phyloP scores from a whole-genome alignment of 2,329 filamentous ascomycete species.

The Ascomycota sp. region DNA sequence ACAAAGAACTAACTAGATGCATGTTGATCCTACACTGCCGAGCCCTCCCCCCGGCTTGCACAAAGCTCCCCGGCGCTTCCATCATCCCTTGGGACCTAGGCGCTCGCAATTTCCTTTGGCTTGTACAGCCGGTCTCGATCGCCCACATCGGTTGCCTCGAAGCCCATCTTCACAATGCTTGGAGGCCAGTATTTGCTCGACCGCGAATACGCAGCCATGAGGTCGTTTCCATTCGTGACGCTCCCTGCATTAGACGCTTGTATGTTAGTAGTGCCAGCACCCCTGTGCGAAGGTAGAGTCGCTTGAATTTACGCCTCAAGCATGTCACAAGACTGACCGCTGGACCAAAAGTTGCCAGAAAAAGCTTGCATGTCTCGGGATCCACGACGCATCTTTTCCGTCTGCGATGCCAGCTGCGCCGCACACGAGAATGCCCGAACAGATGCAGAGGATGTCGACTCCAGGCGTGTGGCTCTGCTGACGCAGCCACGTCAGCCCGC shows the following conservation, averaged over 20 bases:
- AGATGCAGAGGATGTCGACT: slow-evolving; percentile 29
- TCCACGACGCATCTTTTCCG: slow-evolving; percentile 28
- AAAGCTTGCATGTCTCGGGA: too few relatives aligned
- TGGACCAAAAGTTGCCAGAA: slow-evolving; percentile 34
- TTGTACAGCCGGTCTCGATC: slow-evolving; percentile 25
- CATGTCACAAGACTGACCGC: slow-evolving; percentile 17
- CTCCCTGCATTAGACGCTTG: slow-evolving; percentile 20
- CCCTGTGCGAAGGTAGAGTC: too few relatives aligned
- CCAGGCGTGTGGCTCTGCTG: slow-evolving; percentile 15
- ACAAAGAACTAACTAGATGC: too few relatives aligned
- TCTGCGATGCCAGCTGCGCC: slow-evolving; percentile 25
- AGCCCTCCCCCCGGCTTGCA: too few relatives aligned
- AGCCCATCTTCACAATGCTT: slow-evolving; percentile 21
- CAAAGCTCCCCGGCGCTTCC: too few relatives aligned
- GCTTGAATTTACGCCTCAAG: not conserved
- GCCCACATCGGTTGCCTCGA: slow-evolving; percentile 25
- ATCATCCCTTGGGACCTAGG: too few relatives aligned
- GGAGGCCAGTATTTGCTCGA: slow-evolving; percentile 20
- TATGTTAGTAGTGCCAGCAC: not conserved
- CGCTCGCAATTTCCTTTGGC: too few relatives aligned
- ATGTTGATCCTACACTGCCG: too few relatives aligned
- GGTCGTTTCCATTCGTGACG: slow-evolving; percentile 34
- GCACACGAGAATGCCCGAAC: slow-evolving; percentile 28
- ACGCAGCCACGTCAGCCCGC: slow-evolving; percentile 20
- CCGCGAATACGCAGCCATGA: slow-evolving; percentile 30